These are phyloP conservation scores for Candida qinlingensis DNA, from an alignment of 805 yeast genomes.

Conservation along the genomic window DNA sequence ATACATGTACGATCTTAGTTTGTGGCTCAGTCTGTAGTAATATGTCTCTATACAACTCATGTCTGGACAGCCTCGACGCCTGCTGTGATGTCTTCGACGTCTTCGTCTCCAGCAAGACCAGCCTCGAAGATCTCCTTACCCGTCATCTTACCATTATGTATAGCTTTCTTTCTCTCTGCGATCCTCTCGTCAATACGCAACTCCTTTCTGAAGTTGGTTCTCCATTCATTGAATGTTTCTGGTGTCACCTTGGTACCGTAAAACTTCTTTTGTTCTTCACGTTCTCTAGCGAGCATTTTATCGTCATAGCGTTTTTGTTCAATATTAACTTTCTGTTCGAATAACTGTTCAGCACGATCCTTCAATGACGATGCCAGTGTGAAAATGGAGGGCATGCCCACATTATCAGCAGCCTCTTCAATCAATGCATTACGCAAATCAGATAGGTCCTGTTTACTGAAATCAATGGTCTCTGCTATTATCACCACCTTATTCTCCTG, in stretches of 20 bases:
- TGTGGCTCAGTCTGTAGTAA: neutral
- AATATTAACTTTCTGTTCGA: conserved; percentile 48
- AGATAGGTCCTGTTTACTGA: conserved; percentile 43
- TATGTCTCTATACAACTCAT: neutral
- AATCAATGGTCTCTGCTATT: conserved; percentile 52
- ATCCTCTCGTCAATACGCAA: conserved; percentile 61
- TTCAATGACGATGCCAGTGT: conserved; percentile 72
- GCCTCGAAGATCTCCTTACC: conserved; percentile 88
- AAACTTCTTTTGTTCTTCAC: conserved; percentile 84
- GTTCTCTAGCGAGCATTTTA: conserved; percentile 58
- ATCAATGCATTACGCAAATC: conserved; percentile 35
- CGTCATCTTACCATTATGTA: conserved; percentile 72
- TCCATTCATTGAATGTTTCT: conserved; percentile 73
- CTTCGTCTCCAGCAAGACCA: conserved; percentile 76
- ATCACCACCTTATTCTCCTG: conserved; percentile 44
- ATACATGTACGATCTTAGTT: neutral
- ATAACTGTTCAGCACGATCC: conserved; percentile 71
- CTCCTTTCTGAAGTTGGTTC: conserved; percentile 63
- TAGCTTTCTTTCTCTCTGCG: conserved; percentile 42
- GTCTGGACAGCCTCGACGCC: conserved; percentile 12
- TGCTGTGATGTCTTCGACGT: conserved; percentile 36
- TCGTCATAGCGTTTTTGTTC: conserved; percentile 56
- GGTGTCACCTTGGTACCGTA: conserved; percentile 84
- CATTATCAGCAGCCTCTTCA: conserved; percentile 65
- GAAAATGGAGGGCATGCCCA: conserved; percentile 92